phyloP scores from a whole-genome alignment of 306 rosid species.

The Abrus precatorius region DNA sequence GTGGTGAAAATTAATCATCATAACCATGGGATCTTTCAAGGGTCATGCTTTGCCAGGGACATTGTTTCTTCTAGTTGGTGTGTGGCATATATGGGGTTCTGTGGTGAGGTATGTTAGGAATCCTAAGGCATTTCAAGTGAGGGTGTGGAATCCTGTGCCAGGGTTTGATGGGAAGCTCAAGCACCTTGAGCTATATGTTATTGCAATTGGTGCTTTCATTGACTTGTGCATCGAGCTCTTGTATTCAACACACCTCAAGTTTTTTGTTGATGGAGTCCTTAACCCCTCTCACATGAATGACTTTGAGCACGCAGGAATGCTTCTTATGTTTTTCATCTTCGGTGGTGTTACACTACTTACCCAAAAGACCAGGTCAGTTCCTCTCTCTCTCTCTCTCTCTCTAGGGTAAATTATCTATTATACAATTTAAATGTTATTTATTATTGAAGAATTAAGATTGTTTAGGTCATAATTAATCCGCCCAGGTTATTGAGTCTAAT shows the following conservation, averaged over 20 bases:
- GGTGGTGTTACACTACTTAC: slow-evolving; percentile 70
- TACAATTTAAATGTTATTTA: not conserved
- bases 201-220: slow-evolving; percentile 80
- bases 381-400: not conserved
- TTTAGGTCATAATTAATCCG: not conserved
- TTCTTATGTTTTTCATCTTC: slow-evolving; percentile 93
- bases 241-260: slow-evolving; percentile 90
- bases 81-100: slow-evolving; percentile 92
- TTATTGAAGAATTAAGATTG: slow-evolving; percentile 18
- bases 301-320: slow-evolving; percentile 97
- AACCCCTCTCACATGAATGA: slow-evolving; percentile 94
- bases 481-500: not conserved
- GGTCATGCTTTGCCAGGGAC: slow-evolving; percentile 98
- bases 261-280: slow-evolving; percentile 74
- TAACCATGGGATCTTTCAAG: slow-evolving; percentile 89
- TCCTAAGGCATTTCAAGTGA: slow-evolving; percentile 67
- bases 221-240: slow-evolving; percentile 92
- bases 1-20: slow-evolving; percentile 20
- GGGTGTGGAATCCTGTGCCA: slow-evolving; percentile 81
- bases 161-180: slow-evolving; percentile 86
- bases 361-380: slow-evolving; percentile 77
- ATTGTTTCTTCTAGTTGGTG: slow-evolving; percentile 83
- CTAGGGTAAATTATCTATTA: not conserved
- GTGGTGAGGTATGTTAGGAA: slow-evolving; percentile 66
- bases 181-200: slow-evolving; percentile 84